A percentile compares a stretch with the other conserved stretches of the same genome.
These are phyloP conservation scores for Solanum dulcamara DNA, from an alignment of 257 asterid species.

Conservation along the genomic window DNA sequence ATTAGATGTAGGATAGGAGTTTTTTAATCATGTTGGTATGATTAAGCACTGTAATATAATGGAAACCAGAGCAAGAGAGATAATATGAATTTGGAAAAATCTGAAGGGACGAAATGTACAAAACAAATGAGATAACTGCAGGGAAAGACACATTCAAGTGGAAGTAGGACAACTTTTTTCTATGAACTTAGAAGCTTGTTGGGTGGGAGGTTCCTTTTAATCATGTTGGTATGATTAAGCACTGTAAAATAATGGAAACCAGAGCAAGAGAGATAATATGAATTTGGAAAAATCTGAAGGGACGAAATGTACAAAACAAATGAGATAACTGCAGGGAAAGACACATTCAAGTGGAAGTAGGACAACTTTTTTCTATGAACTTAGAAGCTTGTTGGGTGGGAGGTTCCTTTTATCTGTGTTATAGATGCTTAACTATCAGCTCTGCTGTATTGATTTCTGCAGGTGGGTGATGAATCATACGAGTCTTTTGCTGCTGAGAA, in stretches of 20 bases:
- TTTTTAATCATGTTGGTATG: background rate
- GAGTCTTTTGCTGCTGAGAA: slow-evolving; percentile 76
- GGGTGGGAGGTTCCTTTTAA: background rate
- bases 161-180: background rate
- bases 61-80: background rate
- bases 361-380: background rate
- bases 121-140: background rate
- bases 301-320: background rate
- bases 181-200: background rate
- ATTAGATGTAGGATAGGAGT: background rate
- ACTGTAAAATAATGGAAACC: background rate
- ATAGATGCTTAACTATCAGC: background rate
- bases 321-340: background rate
- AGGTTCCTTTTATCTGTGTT: background rate
- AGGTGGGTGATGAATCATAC: slow-evolving; percentile 94
- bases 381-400: background rate
- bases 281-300: background rate
- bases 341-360: background rate
- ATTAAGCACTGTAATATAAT: background rate
- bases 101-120: background rate
- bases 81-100: background rate
- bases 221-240: too few species aligned
- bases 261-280: background rate
- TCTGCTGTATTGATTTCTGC: background rate
- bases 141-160: background rate